A percentile compares a stretch with the other conserved stretches of the same genome.
These are phyloP conservation scores for Annulohypoxylon stygium DNA, from an alignment of 495 filamentous ascomycete genomes.

Conservation along the genomic window DNA sequence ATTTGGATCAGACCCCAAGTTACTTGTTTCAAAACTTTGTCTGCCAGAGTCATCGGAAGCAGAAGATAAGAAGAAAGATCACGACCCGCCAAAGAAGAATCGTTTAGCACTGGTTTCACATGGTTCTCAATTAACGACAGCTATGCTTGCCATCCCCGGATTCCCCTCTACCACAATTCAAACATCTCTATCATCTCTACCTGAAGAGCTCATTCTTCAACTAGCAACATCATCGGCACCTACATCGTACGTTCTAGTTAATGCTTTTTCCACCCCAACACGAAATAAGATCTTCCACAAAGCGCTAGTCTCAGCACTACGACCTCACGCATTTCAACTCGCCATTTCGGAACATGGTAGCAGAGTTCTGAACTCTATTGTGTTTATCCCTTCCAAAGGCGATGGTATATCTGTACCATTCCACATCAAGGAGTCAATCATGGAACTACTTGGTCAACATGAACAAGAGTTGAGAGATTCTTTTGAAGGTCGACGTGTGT, in stretches of 20 bases:
- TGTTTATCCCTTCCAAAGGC: conserved; percentile 68
- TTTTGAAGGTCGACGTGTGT: conserved; percentile 82
- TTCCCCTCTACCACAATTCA: conserved; percentile 57
- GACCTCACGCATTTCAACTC: conserved; percentile 71
- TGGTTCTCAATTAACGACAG: conserved; percentile 57
- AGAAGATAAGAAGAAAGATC: conserved; percentile 54
- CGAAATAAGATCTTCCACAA: conserved; percentile 68
- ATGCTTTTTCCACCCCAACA: conserved; percentile 72
- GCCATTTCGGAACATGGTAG: conserved; percentile 79
- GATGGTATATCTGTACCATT: conserved; percentile 62
- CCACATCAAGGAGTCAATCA: conserved; percentile 66
- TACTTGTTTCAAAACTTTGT: conserved; percentile 70
- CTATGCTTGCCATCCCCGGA: conserved; percentile 60
- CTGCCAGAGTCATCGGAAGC: conserved; percentile 56
- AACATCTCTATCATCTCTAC: conserved; percentile 56
- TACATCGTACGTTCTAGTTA: conserved; percentile 74
- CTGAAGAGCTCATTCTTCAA: conserved; percentile 52
- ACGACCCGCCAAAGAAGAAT: conserved; percentile 57
- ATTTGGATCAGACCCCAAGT: conserved; percentile 67
- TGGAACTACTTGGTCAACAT: conserved; percentile 57
- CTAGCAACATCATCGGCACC: conserved; percentile 55
- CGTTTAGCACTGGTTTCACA: conserved; percentile 60
- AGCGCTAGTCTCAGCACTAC: conserved; percentile 57
- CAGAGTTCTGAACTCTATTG: conserved; percentile 82
- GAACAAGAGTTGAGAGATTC: conserved; percentile 79